Base-by-base conservation (phyloP, 768 basidiomycete species). In the Infundibulicybe gibba region DNA sequence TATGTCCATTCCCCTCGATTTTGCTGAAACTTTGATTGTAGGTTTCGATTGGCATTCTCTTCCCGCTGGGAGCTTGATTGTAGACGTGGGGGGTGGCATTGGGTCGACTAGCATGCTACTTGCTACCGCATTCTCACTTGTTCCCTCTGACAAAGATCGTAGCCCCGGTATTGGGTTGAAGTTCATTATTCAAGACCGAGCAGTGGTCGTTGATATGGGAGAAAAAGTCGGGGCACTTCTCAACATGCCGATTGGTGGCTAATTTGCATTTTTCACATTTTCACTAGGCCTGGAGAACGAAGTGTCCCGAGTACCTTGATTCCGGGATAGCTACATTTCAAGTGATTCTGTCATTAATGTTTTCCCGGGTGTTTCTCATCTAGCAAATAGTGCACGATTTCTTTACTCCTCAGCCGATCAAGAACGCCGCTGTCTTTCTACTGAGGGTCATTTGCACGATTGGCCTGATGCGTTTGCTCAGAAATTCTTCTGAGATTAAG, bases 391-490 rank as follows among this genome's bases (percentile, higher is more conserved):
- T 75, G 1, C 87, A 90, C 54, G 85, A 90, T 64, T 90, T 90
- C 59, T 90, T 90, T 60, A 75, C 70, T 3, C 75, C 80, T 0
- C 88, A 90, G 56, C 76, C 76, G 2, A 57, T 70, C 43, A 61
- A 55, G 47, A 54, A 76, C 44, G 71, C 84, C 49, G 76, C 84
- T 0, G 79, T 88, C 5, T 91, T 83, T 58, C 68, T 90, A 31
- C 67, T 89, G 25, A 79, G 87, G 17, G 80, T 83, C 15, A 76
- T 89, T 33, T 87, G 31, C 88, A 91, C 54, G 88, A 91, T 56
- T 90, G 88, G 87, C 81, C 86, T 1, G 83, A 90, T 51, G 67
- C 66, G 1, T 74, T 67, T 52, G 79, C 78, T 16, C 67, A 71
- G 30, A 58, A 42, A 76, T 80, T 35, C 66, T 79, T 5, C 54